Conservation (phyloP, 768 basidiomycete species). For the Mycena haematopus region DNA sequence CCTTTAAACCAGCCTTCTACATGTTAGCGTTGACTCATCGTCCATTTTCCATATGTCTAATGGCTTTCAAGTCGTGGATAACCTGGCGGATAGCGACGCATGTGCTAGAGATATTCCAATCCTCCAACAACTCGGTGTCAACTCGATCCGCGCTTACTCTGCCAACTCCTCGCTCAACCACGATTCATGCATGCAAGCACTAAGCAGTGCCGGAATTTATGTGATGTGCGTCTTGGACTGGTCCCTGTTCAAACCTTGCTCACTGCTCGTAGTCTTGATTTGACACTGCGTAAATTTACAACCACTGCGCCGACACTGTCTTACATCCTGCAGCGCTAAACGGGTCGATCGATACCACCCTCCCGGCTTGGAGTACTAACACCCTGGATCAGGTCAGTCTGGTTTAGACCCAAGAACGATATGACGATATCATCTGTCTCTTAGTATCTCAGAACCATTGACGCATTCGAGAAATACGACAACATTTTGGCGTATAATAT, state of each 20-base stretch:
- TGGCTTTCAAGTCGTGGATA: conserved; percentile 62
- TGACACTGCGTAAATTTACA: conserved; percentile 59
- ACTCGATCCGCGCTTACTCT: conserved; percentile 65
- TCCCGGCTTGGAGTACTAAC: conserved; percentile 69
- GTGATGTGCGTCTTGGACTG: neutral
- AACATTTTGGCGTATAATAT: conserved; percentile 91
- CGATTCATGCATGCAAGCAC: conserved; percentile 65
- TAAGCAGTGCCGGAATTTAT: conserved; percentile 62
- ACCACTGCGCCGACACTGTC: neutral
- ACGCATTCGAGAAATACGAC: conserved; percentile 83
- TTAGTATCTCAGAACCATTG: conserved; percentile 78
- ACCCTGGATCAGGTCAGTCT: conserved; percentile 50
- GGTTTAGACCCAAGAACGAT: neutral
- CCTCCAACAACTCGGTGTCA: conserved; percentile 64
- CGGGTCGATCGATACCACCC: conserved; percentile 66
- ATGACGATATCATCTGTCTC: conserved; percentile 41
- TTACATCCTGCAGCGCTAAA: conserved; percentile 47
- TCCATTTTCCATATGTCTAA: conserved; percentile 53
- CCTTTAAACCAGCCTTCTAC: too few species aligned
- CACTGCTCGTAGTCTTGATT: conserved; percentile 84
- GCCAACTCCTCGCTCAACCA: conserved; percentile 70
- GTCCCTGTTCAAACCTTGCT: neutral
- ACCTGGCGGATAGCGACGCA: conserved; percentile 67
- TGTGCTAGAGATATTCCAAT: conserved; percentile 86
- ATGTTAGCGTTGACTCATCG: conserved; percentile 30